Evolutionary conservation across 495 filamentous ascomycete species (phyloP), one percentile per base, ranked within the genome.

Genomic region (Penicillium crystallinum): DNA sequence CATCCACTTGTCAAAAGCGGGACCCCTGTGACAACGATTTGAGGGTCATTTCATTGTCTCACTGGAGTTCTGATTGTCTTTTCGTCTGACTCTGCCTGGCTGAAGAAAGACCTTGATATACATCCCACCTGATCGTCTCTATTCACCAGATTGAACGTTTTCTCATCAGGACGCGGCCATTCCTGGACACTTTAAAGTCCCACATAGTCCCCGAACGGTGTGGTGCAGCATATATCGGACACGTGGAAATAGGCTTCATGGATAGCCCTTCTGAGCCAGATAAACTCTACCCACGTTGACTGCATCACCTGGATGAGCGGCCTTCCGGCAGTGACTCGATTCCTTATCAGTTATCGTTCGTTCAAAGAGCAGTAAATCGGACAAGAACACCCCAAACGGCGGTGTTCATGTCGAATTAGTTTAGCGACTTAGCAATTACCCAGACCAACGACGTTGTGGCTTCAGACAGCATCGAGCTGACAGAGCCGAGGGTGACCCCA

Each of bases 381-480:
- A 39, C 43, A 27, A 45, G 15, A 19, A 42, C 39, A 36, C 47
- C 44, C 35, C 21, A 40, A 27, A 52, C 36, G 30, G 43, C 9
- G 44, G 27, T 44, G 22, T 39, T 36, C 43, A 41, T 54, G 34
- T 25, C 31, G 30, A 36, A 17, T 25, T 33, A 48, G 42, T 47
- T 43, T 46, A 48, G 14, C 27, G 22, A 5, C 46, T 34, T 23
- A 50, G 18, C 38, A 25, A 12, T 6, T 29, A 12, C 37, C 23
- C 35, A 14, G 25, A 33, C 17, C 46, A 55, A 46, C 59, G 61
- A 34, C 53, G 56, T 51, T 63, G 63, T 66, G 63, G 63, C 63
- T 65, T 58, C 56, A 31, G 41, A 61, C 22, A 64, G 36, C n/a
- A 43, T 66, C 30, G 61, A 66, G 41, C 60, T 64, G 29, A 48